phyloP scores from a whole-genome alignment of 768 basidiomycete genomes.

The Mycena floridula region DNA sequence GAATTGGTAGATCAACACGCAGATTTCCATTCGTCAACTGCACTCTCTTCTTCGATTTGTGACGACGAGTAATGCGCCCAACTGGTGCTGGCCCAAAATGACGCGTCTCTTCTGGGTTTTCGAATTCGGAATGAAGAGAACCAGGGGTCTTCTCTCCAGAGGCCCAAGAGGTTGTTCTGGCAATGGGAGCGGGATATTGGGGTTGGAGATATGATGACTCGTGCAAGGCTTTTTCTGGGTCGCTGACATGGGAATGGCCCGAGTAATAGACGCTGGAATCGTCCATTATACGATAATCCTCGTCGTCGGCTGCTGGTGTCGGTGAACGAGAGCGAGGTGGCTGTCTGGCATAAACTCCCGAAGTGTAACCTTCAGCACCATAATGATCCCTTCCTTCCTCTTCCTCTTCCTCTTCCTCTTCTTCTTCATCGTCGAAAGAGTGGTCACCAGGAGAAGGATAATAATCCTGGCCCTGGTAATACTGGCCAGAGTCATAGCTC shows the following conservation, averaged over 20 bases:
- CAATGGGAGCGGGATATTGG: slow-evolving; percentile 16
- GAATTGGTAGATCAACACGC: slow-evolving; percentile 79
- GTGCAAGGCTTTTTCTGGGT: slow-evolving; percentile 33
- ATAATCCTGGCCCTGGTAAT: slow-evolving; percentile 32
- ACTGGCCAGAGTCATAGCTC: no score
- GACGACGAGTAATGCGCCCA: slow-evolving; percentile 70
- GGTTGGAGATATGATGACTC: slow-evolving; percentile 16
- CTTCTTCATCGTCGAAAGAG: slow-evolving; percentile 25
- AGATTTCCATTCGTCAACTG: slow-evolving; percentile 85
- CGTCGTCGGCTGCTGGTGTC: slow-evolving; percentile 68
- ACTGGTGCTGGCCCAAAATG: slow-evolving; percentile 88
- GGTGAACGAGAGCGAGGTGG: slow-evolving; percentile 69
- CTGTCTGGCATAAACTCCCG: slow-evolving; percentile 48
- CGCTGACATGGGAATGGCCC: slow-evolving; percentile 27
- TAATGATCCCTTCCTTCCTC: slow-evolving; percentile 54
- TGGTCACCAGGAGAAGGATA: slow-evolving; percentile 22
- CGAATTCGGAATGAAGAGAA: slow-evolving; percentile 28
- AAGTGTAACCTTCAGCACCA: slow-evolving; percentile 66
- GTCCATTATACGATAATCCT: slow-evolving; percentile 57
- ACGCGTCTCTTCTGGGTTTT: slow-evolving; percentile 56
- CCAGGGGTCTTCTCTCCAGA: background rate
- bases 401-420: slow-evolving; percentile 26
- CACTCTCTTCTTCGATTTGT: slow-evolving; percentile 74
- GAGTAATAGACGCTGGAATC: slow-evolving; percentile 53
- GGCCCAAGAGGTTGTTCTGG: background rate